A percentile compares a stretch with the other conserved stretches of the same genome.
Evolutionary conservation across 192 early-diverging fungal genomes (phyloP).

Genomic region (Paraglomus occultum): DNA sequence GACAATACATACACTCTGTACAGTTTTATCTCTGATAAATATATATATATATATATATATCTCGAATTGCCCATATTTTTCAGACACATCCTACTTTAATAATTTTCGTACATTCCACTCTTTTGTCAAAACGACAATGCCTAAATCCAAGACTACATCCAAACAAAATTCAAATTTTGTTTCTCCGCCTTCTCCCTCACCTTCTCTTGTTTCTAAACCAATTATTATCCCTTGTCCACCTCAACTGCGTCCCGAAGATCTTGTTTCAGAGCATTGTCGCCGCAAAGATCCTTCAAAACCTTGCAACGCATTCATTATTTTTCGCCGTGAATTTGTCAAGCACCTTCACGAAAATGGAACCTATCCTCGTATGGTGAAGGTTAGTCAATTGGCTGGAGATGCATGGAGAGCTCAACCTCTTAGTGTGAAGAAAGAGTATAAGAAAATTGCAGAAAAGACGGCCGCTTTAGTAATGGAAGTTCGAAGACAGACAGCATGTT

Average conservation of each 20-base stretch:
- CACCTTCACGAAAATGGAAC: neutral
- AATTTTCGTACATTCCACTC: no score
- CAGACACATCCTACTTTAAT: no score
- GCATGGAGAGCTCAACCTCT: neutral
- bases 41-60: no score
- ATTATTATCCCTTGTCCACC: constrained; percentile 7
- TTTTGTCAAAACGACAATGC: no score
- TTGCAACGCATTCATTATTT: neutral
- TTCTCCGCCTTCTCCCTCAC: no score
- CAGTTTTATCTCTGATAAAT: no score
- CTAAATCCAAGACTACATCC: no score
- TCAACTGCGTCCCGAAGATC: neutral
- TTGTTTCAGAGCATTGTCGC: neutral
- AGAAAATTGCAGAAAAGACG: neutral
- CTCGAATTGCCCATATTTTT: no score
- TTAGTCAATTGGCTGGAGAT: neutral
- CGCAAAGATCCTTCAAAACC: constrained; percentile 1
- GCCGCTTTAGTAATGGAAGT: no score
- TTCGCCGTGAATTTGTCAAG: neutral
- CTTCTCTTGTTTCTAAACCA: neutral
- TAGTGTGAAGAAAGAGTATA: neutral
- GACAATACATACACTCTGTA: no score
- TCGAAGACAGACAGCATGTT: no score
- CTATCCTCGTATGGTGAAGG: neutral
- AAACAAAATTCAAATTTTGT: no score